Base-by-base conservation (phyloP, 2,329 filamentous ascomycete genomes). In the Aspergillus sp. region DNA sequence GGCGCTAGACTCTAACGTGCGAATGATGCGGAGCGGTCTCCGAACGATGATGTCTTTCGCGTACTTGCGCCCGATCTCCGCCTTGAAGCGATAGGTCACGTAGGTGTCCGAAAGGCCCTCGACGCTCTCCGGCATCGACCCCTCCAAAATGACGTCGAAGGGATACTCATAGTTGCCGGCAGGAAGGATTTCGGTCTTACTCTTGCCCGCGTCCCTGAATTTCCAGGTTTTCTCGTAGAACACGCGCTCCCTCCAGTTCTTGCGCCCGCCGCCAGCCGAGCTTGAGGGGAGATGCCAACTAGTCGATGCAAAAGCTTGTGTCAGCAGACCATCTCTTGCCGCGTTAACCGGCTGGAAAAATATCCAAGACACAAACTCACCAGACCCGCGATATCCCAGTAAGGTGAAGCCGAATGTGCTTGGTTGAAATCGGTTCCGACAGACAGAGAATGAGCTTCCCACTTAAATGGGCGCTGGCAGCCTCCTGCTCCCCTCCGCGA, bases 51-150 rank as follows among this genome's bases (percentile, higher is more conserved):
- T 82, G 74, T 97, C 93, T 81, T 96, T 94, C 71, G 90, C 89
- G 71, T 97, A 88, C 81, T 95, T 96, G 64, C 93, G 91, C 62
- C 93, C 91, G 54, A 98, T 89, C 55, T 92, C 93, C 1, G 94
- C 95, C 78, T 96, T 96, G 72, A 99, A 83, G 67, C 91, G 89
- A 79, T 98, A 99, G 52, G 92, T 90, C 63, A 98, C 89, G 79
- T 90, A 94, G 17, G 91, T 93, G 69, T 96, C 91, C 59, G 86
- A 84, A 60, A 98, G 82, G 3, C 95, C 95, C 78, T 98, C 95
- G 46, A 99, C 87, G 72, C 92, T 97, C 83, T 98, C 95, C 19
- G 92, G 86, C 73, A 85, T 71, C 13, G 76, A 74, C 4, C 91
- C 91, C 17, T 89, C 85, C n/a, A 94, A 81, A 61, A 90, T 82